Conservation (phyloP, 2,329 filamentous ascomycete species). For the Fonsecaea pugnacius region DNA sequence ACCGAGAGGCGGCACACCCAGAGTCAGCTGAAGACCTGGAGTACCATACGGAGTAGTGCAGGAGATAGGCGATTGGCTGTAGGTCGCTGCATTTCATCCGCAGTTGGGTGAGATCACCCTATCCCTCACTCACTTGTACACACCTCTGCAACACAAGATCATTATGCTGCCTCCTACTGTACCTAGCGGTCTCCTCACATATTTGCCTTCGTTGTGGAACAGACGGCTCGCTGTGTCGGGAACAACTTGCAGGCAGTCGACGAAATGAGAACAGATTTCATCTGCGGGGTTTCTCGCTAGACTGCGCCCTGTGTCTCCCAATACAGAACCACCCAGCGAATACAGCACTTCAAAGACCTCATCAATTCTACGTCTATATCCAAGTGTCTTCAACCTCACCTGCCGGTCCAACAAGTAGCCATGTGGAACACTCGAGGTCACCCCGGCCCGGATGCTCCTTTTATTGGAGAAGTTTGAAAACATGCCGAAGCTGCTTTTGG, state of each 20-base stretch:
- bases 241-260: neutral
- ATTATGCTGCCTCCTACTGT: neutral
- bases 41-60: neutral
- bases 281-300: neutral
- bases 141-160: neutral
- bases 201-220: neutral
- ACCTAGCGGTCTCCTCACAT: neutral
- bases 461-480: constrained; percentile 14
- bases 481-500: constrained; percentile 10
- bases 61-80: neutral
- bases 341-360: no score
- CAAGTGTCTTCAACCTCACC: neutral
- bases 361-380: neutral
- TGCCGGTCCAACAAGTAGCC: neutral
- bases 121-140: neutral
- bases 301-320: neutral
- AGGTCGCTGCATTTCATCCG: neutral
- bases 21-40: neutral
- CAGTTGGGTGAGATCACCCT: neutral
- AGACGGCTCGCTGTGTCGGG: neutral
- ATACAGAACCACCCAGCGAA: neutral
- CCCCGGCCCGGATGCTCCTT: neutral
- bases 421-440: constrained; percentile 10
- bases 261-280: neutral
- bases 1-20: neutral